Conservation (phyloP, 78 protist genomes). For the Fonticula alba region DNA sequence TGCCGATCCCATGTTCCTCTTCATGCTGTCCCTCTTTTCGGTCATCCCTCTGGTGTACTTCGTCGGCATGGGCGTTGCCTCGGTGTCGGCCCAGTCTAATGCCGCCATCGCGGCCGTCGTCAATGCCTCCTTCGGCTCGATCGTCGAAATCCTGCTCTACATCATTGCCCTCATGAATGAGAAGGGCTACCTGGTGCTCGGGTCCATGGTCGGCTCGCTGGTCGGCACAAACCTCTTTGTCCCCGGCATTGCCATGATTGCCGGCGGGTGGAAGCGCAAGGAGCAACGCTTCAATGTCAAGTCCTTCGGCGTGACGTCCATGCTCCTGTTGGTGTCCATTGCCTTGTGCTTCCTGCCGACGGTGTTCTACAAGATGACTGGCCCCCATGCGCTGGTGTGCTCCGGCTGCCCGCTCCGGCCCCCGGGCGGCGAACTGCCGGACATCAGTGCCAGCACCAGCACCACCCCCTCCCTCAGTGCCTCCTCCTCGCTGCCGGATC, state of each 20-base stretch:
- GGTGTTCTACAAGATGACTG: background rate
- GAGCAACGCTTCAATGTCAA: constrained; percentile 16
- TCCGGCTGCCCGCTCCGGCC: background rate
- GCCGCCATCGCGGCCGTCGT: constrained; percentile 12
- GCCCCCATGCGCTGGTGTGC: background rate
- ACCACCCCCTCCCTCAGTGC: too few species aligned
- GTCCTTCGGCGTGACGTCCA: constrained; percentile 4
- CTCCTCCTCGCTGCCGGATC: too few species aligned
- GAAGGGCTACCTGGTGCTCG: background rate
- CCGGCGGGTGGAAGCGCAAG: constrained; percentile 9
- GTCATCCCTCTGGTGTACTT: constrained; percentile 9
- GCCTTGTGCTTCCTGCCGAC: constrained; percentile 5
- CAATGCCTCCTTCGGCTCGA: constrained; percentile 18
- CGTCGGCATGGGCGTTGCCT: constrained; percentile 11
- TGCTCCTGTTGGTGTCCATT: constrained; percentile 7
- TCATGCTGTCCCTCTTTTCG: constrained; percentile 1
- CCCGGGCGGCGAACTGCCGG: too few species aligned
- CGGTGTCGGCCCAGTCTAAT: background rate
- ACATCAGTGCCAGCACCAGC: too few species aligned
- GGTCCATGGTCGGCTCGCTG: constrained; percentile 9
- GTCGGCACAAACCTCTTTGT: constrained; percentile 6
- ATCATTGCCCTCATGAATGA: background rate
- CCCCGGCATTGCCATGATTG: constrained; percentile 18
- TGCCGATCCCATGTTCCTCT: background rate
- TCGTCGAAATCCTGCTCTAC: constrained; percentile 14